Evolutionary conservation across 768 basidiomycete genomes (phyloP), one percentile per base, ranked within the genome.

Genomic region (Boletus insuetus): DNA sequence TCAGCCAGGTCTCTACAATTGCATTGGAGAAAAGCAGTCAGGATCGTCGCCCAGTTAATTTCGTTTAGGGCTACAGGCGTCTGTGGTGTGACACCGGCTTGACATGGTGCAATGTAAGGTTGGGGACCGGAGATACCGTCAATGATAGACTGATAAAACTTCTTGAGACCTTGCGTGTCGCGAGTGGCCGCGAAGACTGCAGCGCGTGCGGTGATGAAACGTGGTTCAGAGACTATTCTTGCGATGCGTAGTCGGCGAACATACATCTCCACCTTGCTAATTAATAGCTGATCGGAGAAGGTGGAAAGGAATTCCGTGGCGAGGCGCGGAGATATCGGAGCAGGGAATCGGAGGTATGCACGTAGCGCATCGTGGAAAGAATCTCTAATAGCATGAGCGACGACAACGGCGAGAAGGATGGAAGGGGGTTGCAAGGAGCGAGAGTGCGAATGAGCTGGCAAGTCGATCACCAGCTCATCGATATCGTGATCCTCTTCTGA

Each of bases 1-100:
- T 78, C 79, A 4, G 85, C 89, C 20, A 85, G 69, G 49, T 87
- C 84, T 41, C 74, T 73, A 31, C 79, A 73, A 37, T 79, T 75
- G 57, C 78, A 76, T 52, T 75, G 78, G 40, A 91, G 70, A 59
- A 91, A 90, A 14, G 79, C 83, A 2, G 78, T 76, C 49, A 94
- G 69, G 62, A 93, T 86, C 3, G 81, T 75, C 0, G 79, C 77
- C 88, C 89, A 91, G 29, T 75, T 71, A 10, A 77, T 68, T 56
- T 83, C 81, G 3, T 82, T 78, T 63, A 93, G 71, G 10, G 78
- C 68, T 9, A 87, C 72, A 8, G 77, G 72, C 56, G 69, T 80
- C 17, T 67, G 63, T 3, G 68, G 47, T 4, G 77, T 76, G 22
- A 77, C 57, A 12, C 51, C 63, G 10, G 75, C 69, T 20, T 74